Percentiles rank a stretch among this genome's conserved stretches.
phyloP scores from a whole-genome alignment of 2,329 filamentous ascomycete genomes.

The Ramichloridium luteum region DNA sequence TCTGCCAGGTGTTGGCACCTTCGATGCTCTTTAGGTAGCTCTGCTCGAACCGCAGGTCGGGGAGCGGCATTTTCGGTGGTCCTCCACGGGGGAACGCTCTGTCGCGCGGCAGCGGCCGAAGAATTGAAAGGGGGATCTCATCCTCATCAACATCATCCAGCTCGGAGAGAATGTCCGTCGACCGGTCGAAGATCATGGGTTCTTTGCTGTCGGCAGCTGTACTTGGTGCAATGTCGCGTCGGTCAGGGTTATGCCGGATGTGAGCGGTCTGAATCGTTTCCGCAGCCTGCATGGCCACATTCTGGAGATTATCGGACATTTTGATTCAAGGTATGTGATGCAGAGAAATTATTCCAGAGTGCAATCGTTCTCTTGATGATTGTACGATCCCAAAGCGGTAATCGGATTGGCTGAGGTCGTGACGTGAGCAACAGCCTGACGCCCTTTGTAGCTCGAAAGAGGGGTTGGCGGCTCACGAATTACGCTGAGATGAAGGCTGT shows the following conservation, averaged over 20 bases:
- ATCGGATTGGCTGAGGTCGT: too few relatives aligned
- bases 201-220: constrained; percentile 58
- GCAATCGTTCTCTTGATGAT: too few relatives aligned
- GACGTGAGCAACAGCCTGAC: too few relatives aligned
- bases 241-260: constrained; percentile 57
- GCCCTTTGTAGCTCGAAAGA: too few relatives aligned
- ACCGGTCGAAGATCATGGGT: constrained; percentile 40
- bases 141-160: constrained; percentile 45
- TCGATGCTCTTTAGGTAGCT: constrained; percentile 89
- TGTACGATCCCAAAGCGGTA: too few relatives aligned
- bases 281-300: constrained; percentile 45
- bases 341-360: too few relatives aligned
- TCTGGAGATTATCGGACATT: constrained; percentile 18
- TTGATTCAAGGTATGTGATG: too few relatives aligned
- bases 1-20: constrained; percentile 65
- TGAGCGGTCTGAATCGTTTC: constrained; percentile 71
- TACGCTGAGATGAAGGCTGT: too few relatives aligned
- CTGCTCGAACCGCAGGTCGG: constrained; percentile 91
- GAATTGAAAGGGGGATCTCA: constrained; percentile 56
- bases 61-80: constrained; percentile 35
- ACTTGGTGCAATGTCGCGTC: constrained; percentile 68
- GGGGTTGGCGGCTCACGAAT: too few relatives aligned
- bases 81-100: not conserved
- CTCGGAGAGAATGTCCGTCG: constrained; percentile 29
- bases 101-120: constrained; percentile 52